Percentiles rank a stretch among this genome's conserved stretches.
Evolutionary conservation across 1,139 yeast genomes (phyloP).

Genomic region (Debaryomyces sp.): DNA sequence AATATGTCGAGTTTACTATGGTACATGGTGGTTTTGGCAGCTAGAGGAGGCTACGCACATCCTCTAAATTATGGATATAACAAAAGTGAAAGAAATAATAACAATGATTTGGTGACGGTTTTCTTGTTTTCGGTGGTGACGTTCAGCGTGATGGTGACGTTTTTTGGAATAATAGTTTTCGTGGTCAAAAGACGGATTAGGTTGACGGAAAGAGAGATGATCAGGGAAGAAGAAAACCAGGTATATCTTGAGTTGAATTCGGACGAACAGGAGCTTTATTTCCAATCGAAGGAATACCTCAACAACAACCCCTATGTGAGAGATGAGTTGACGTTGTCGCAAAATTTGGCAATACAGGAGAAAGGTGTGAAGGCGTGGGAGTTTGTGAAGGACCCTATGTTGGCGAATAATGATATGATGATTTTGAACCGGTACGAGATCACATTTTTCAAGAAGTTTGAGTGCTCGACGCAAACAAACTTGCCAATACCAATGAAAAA

Average conservation of each 20-base stretch:
- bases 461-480: slow-evolving; percentile 80
- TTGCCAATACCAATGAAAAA: slow-evolving; percentile 84
- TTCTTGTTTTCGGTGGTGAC: slow-evolving; percentile 1
- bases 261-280: slow-evolving; percentile 79
- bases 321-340: slow-evolving; percentile 48
- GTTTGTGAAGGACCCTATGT: slow-evolving; percentile 70
- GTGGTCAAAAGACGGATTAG: slow-evolving; percentile 10
- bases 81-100: neutral
- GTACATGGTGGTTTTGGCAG: neutral
- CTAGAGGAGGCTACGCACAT: neutral
- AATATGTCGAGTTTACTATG: neutral
- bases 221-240: slow-evolving; percentile 62
- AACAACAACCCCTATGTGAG: slow-evolving; percentile 58
- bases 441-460: slow-evolving; percentile 69
- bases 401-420: slow-evolving; percentile 59
- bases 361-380: slow-evolving; percentile 95
- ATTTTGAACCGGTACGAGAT: slow-evolving; percentile 78
- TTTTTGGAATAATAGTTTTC: slow-evolving; percentile 2
- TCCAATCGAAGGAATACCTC: slow-evolving; percentile 64
- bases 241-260: slow-evolving; percentile 64
- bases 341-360: slow-evolving; percentile 72
- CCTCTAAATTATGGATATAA: neutral
- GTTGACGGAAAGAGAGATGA: slow-evolving; percentile 53
- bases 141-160: slow-evolving; percentile 5
- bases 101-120: slow-evolving; percentile 4